Conservation (phyloP, 2,329 filamentous ascomycete genomes). For the Elsinoe necatrix region DNA sequence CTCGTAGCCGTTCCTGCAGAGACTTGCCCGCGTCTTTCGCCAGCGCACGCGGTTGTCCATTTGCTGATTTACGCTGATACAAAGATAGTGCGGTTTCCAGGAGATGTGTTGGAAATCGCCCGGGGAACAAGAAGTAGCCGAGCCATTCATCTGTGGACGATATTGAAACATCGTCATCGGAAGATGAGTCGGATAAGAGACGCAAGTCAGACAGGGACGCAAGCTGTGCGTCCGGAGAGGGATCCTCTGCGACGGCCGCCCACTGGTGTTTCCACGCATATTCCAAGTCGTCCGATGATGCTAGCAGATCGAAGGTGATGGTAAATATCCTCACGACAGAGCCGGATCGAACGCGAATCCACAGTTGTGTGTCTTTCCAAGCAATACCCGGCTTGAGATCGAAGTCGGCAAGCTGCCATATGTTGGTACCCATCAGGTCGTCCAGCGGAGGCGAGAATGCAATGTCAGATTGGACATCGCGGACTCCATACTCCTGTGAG, state of each 20-base stretch:
- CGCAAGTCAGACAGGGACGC: conserved; percentile 30
- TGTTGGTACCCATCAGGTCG: conserved; percentile 42
- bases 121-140: conserved; percentile 71
- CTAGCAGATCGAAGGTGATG: conserved; percentile 62
- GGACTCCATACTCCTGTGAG: conserved; percentile 49
- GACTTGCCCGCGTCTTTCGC: conserved; percentile 41
- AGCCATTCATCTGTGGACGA: conserved; percentile 67
- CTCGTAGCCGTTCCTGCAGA: conserved; percentile 58
- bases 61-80: conserved; percentile 52
- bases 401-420: conserved; percentile 45
- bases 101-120: conserved; percentile 68
- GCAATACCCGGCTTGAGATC: conserved; percentile 32
- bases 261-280: conserved; percentile 56
- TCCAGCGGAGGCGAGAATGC: conserved; percentile 56
- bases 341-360: conserved; percentile 48
- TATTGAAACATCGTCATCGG: conserved; percentile 24
- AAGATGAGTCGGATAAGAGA: conserved; percentile 19
- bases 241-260: conserved; percentile 37
- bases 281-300: conserved; percentile 49
- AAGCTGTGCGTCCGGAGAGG: conserved; percentile 34
- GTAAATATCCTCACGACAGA: conserved; percentile 55
- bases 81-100: conserved; percentile 76
- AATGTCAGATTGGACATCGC: conserved; percentile 59
- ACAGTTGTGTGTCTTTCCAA: conserved; percentile 37
- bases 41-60: conserved; percentile 40